These are phyloP conservation scores for Collybia nuda DNA, from an alignment of 768 basidiomycete genomes.

Conservation along the genomic window DNA sequence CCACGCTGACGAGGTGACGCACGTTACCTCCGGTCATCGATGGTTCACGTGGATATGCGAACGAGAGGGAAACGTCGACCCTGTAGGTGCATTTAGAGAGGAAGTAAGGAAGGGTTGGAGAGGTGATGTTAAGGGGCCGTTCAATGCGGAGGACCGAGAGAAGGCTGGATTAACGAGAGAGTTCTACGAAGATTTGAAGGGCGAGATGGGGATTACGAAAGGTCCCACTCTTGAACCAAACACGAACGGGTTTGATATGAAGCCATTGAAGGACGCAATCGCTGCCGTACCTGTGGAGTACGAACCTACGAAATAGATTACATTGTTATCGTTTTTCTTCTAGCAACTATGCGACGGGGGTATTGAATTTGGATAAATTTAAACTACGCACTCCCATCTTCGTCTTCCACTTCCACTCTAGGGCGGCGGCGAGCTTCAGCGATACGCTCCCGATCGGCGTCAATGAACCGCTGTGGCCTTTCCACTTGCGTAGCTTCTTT, in stretches of 20 bases:
- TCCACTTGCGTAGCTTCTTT: constrained; percentile 42
- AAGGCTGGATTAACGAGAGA: constrained; percentile 70
- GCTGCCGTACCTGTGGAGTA: constrained; percentile 17
- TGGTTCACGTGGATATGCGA: constrained; percentile 83
- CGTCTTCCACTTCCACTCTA: neutral
- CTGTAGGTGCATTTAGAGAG: constrained; percentile 63
- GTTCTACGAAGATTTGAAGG: constrained; percentile 72
- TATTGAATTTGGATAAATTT: too few species aligned
- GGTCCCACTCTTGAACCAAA: neutral
- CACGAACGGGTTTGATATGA: constrained; percentile 3
- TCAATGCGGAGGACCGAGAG: constrained; percentile 71
- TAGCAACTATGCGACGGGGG: too few species aligned
- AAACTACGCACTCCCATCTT: too few species aligned
- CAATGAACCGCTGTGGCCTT: constrained; percentile 42
- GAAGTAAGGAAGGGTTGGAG: constrained; percentile 71
- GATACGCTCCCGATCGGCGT: constrained; percentile 31
- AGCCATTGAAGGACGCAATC: constrained; percentile 9
- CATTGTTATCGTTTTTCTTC: too few species aligned
- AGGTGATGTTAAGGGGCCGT: constrained; percentile 79
- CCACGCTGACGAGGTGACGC: constrained; percentile 79
- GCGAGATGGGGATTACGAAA: constrained; percentile 45
- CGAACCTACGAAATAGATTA: neutral
- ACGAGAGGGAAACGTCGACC: constrained; percentile 47
- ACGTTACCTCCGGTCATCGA: constrained; percentile 79
- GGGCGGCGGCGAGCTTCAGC: constrained; percentile 5